Evolutionary conservation across 2,329 filamentous ascomycete species (phyloP).

Genomic region (Epichloe elymi): DNA sequence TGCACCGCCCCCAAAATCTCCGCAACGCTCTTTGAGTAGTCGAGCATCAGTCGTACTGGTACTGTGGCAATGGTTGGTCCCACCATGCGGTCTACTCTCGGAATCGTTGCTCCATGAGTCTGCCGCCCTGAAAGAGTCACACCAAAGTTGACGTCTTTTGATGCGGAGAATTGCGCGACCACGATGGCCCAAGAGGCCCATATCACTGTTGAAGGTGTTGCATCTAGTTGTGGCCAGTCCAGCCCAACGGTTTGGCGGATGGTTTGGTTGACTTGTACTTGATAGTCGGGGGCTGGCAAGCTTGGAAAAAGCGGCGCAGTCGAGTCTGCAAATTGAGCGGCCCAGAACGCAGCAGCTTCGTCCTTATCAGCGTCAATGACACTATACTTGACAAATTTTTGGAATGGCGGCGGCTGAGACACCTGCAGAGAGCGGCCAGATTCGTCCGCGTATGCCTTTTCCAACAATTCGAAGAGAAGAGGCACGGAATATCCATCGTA

Average conservation of each 20-base stretch:
- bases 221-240: neutral
- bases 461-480: neutral
- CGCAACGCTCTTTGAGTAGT: neutral
- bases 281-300: no score
- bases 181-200: neutral
- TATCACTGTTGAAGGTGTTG: neutral
- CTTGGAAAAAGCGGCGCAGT: no score
- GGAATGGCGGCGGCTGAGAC: no score
- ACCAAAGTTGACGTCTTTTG: neutral
- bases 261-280: neutral
- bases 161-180: neutral
- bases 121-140: neutral
- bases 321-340: no score
- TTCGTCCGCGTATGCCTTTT: neutral
- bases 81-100: neutral
- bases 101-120: neutral
- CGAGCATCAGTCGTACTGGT: neutral
- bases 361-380: no score
- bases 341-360: no score
- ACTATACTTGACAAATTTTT: no score
- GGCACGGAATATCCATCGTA: neutral
- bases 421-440: neutral
- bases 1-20: neutral
- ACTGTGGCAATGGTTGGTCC: neutral
- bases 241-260: neutral